These are phyloP conservation scores for Lepidium didymum DNA, from an alignment of 345 rosid species.

Conservation along the genomic window DNA sequence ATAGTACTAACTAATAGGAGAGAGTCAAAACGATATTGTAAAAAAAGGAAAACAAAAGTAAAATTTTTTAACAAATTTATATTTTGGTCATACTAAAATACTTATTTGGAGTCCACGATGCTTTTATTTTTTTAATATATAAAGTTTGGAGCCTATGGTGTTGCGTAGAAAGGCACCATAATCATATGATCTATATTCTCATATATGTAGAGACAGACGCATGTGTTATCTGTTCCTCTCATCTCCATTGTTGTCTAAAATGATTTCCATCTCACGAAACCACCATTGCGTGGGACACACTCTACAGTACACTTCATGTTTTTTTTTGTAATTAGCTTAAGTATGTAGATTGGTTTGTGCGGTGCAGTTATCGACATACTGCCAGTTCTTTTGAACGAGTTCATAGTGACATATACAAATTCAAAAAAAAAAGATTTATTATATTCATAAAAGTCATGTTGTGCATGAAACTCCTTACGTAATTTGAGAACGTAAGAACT, in stretches of 20 bases:
- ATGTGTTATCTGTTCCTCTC: conserved; percentile 2
- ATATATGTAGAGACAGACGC: neutral
- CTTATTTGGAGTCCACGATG: neutral
- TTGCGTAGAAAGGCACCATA: conserved; percentile 12
- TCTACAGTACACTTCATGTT: neutral
- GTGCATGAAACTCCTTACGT: too few relatives aligned
- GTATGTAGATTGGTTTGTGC: neutral
- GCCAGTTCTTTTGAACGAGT: too few relatives aligned
- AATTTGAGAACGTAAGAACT: too few relatives aligned
- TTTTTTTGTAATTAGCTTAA: too few relatives aligned
- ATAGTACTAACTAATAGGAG: neutral
- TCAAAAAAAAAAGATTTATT: too few relatives aligned
- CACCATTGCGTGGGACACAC: conserved; percentile 22
- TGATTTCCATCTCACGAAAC: conserved; percentile 25
- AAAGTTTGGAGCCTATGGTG: neutral
- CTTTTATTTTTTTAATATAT: too few relatives aligned
- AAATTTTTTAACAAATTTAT: neutral
- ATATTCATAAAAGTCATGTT: too few relatives aligned
- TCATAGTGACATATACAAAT: too few relatives aligned
- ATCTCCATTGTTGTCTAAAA: neutral
- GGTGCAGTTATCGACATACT: too few relatives aligned
- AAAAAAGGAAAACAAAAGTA: neutral
- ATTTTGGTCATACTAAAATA: conserved; percentile 1
- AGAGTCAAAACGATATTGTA: conserved; percentile 3
- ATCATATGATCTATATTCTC: neutral